These are phyloP conservation scores for Ophiocordyceps camponoti-rufipedis DNA, from an alignment of 2,329 filamentous ascomycete genomes.

Conservation along the genomic window DNA sequence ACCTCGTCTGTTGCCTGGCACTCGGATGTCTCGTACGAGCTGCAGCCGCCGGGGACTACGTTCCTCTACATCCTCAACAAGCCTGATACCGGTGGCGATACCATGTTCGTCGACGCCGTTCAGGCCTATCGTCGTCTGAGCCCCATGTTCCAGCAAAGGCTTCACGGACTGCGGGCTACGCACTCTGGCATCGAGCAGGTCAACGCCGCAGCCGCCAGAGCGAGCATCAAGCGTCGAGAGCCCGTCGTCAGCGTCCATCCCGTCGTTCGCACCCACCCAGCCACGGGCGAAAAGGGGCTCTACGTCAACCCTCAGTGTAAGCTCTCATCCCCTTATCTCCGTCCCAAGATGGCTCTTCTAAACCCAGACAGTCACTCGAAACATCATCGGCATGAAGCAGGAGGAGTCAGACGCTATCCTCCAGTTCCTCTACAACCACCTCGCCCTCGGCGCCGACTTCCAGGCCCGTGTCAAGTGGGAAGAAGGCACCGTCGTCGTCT, in stretches of 20 bases:
- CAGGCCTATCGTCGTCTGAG: conserved; percentile 70
- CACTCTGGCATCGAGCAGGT: conserved; percentile 76
- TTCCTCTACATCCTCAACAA: conserved; percentile 79
- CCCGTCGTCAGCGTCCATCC: conserved; percentile 61
- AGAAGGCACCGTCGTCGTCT: conserved; percentile 63
- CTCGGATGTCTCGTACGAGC: conserved; percentile 73
- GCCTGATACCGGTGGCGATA: conserved; percentile 67
- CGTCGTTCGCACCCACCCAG: conserved; percentile 63
- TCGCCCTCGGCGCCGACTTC: conserved; percentile 40
- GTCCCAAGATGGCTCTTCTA: not conserved
- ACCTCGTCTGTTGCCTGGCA: conserved; percentile 81
- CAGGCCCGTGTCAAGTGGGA: conserved; percentile 63
- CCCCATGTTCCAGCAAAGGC: conserved; percentile 57
- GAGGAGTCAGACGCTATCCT: conserved; percentile 66
- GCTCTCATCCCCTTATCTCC: conserved; percentile 6
- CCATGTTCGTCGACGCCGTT: conserved; percentile 61
- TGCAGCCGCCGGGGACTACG: conserved; percentile 76
- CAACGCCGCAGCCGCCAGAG: conserved; percentile 44
- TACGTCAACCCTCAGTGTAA: conserved; percentile 71
- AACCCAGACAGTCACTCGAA: conserved; percentile 43
- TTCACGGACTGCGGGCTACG: conserved; percentile 64
- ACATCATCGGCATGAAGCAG: conserved; percentile 69
- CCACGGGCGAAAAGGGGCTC: conserved; percentile 67
- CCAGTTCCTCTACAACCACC: conserved; percentile 47
- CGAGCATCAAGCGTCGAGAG: conserved; percentile 56